Conservation (phyloP, 208 protist genomes). For the Crithidia fasciculata region DNA sequence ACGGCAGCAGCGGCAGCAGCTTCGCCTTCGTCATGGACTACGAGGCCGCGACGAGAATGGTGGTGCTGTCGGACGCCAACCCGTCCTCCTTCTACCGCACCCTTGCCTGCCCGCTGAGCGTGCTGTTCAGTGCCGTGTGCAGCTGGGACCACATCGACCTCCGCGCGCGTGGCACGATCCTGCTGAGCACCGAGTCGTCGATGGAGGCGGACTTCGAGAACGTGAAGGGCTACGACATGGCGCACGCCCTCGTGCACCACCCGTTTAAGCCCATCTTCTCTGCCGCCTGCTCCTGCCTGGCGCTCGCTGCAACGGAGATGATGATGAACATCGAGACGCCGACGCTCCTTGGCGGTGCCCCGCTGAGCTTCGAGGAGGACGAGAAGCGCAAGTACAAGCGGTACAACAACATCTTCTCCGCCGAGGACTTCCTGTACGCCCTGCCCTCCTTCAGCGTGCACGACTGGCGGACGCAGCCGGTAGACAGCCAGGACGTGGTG, state of each 20-base stretch:
- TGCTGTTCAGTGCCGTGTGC: slow-evolving; percentile 70
- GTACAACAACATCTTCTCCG: slow-evolving; percentile 87
- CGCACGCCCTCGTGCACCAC: slow-evolving; percentile 84
- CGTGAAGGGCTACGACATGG: slow-evolving; percentile 84
- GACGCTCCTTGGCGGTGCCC: slow-evolving; percentile 47
- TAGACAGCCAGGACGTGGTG: slow-evolving; percentile 46
- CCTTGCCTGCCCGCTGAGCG: slow-evolving; percentile 64
- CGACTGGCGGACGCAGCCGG: slow-evolving; percentile 46
- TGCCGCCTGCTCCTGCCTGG: slow-evolving; percentile 71
- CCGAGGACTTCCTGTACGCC: slow-evolving; percentile 87
- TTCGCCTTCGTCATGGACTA: slow-evolving; percentile 85
- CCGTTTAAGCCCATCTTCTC: slow-evolving; percentile 91
- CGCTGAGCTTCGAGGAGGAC: slow-evolving; percentile 49
- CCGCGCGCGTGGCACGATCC: slow-evolving; percentile 75
- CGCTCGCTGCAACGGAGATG: slow-evolving; percentile 91
- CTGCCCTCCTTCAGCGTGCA: slow-evolving; percentile 76
- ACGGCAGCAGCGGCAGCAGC: slow-evolving; percentile 78
- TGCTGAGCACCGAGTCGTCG: slow-evolving; percentile 47
- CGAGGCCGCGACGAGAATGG: slow-evolving; percentile 54
- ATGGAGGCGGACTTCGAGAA: slow-evolving; percentile 71
- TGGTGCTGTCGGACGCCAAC: slow-evolving; percentile 76
- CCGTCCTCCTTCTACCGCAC: slow-evolving; percentile 75
- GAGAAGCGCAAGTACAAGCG: slow-evolving; percentile 65
- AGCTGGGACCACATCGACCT: slow-evolving; percentile 56
- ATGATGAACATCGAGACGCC: slow-evolving; percentile 58